These are phyloP conservation scores for Corymbia calophylla DNA, from an alignment of 441 rosid species.

Conservation along the genomic window DNA sequence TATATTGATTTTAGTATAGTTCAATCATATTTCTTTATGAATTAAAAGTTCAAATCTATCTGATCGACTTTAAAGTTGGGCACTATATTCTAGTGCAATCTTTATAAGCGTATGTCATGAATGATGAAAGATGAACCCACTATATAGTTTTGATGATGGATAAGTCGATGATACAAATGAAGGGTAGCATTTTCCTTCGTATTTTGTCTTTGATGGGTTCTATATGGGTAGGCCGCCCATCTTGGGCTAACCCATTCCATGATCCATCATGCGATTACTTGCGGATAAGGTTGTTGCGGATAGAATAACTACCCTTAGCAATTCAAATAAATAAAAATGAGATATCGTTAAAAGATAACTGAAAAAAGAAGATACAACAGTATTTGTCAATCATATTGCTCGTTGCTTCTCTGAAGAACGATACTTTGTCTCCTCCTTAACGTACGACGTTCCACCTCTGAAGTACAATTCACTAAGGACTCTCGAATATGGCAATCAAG, in stretches of 20 bases:
- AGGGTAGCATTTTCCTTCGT: background rate
- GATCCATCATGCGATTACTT: background rate
- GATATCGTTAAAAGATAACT: no score
- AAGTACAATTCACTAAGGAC: accelerated
- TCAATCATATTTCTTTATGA: background rate
- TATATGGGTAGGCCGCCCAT: background rate
- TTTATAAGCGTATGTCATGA: background rate
- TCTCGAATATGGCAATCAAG: accelerated
- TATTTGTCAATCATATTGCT: no score
- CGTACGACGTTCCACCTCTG: accelerated
- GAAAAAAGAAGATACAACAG: background rate
- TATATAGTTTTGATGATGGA: background rate
- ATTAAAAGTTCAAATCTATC: background rate
- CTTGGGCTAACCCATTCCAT: background rate
- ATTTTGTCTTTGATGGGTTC: background rate
- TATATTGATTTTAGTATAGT: background rate
- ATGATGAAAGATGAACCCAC: background rate
- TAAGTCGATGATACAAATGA: background rate
- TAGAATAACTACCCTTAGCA: background rate
- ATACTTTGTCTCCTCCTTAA: background rate
- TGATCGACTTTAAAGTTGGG: background rate
- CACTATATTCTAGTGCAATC: background rate
- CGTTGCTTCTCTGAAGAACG: background rate
- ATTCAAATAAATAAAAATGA: background rate
- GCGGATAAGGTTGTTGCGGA: accelerated